These are phyloP conservation scores for Lolium rigidum DNA, from an alignment of 176 grass and related monocot species.

Conservation along the genomic window DNA sequence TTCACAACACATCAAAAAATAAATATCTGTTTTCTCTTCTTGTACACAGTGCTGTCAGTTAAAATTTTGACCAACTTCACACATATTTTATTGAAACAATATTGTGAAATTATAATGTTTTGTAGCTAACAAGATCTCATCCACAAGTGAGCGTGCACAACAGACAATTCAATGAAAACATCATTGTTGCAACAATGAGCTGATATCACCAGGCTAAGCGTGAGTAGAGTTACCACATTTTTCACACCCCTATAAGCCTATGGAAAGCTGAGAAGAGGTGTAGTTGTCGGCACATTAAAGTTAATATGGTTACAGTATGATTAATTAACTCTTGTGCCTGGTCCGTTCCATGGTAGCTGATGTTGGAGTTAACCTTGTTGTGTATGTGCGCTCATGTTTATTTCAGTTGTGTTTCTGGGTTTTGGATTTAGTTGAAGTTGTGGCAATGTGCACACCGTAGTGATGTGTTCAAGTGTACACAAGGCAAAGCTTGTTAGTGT, in stretches of 20 bases:
- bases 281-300: not conserved
- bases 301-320: not conserved
- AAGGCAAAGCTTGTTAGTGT: too few relatives aligned
- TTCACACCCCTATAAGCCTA: not conserved
- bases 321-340: not conserved
- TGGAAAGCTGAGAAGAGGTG: not conserved
- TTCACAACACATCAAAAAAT: not conserved
- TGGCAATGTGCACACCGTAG: too few relatives aligned
- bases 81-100: not conserved
- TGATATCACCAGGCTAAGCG: constrained; percentile 9
- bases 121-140: constrained; percentile 8
- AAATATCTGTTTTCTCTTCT: not conserved
- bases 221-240: not conserved
- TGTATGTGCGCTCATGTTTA: too few relatives aligned
- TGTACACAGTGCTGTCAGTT: not conserved
- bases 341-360: not conserved
- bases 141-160: not conserved
- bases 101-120: constrained; percentile 5
- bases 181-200: not conserved
- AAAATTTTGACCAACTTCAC: not conserved
- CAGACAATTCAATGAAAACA: not conserved
- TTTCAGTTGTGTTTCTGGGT: too few relatives aligned
- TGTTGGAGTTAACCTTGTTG: too few relatives aligned
- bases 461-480: too few relatives aligned
- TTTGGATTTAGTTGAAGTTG: too few relatives aligned